Conservation (phyloP, 1,284 basidiomycete species). For the Papiliotrema nemorosa region DNA sequence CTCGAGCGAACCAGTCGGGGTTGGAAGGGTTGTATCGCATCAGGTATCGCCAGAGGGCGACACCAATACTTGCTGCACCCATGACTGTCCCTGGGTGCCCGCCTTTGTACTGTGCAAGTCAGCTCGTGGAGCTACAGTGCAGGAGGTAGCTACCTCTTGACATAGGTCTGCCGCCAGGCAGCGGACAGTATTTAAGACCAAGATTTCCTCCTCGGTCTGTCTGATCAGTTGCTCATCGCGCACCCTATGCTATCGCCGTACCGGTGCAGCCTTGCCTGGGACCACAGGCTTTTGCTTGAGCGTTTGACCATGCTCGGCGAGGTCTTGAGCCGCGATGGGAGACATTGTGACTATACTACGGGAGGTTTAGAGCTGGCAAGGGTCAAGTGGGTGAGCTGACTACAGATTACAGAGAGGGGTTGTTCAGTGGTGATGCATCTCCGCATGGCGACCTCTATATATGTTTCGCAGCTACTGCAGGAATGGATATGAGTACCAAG, state of each 20-base stretch:
- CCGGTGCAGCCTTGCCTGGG: neutral
- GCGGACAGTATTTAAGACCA: constrained; percentile 45
- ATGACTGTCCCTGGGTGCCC: constrained; percentile 53
- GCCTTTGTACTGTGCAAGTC: constrained; percentile 39
- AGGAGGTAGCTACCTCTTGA: constrained; percentile 11
- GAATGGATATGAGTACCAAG: too few relatives aligned
- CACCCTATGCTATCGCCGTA: neutral
- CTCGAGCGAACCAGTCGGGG: constrained; percentile 37
- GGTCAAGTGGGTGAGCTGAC: too few relatives aligned
- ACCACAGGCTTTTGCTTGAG: constrained; percentile 2
- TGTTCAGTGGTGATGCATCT: too few relatives aligned
- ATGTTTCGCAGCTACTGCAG: too few relatives aligned
- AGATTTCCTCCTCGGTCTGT: constrained; percentile 20
- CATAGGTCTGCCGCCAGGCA: constrained; percentile 46
- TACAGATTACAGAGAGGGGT: too few relatives aligned
- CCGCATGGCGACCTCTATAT: too few relatives aligned
- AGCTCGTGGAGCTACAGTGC: neutral
- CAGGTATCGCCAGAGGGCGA: constrained; percentile 36
- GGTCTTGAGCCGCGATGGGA: constrained; percentile 1
- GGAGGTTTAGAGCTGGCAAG: too few relatives aligned
- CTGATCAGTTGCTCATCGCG: neutral
- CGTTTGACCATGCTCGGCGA: neutral
- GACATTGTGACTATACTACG: too few relatives aligned
- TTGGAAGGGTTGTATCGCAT: constrained; percentile 44
- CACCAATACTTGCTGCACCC: constrained; percentile 43